Base-by-base conservation (phyloP, 2,329 filamentous ascomycete genomes). In the Macrophomina pseudophaseolina region DNA sequence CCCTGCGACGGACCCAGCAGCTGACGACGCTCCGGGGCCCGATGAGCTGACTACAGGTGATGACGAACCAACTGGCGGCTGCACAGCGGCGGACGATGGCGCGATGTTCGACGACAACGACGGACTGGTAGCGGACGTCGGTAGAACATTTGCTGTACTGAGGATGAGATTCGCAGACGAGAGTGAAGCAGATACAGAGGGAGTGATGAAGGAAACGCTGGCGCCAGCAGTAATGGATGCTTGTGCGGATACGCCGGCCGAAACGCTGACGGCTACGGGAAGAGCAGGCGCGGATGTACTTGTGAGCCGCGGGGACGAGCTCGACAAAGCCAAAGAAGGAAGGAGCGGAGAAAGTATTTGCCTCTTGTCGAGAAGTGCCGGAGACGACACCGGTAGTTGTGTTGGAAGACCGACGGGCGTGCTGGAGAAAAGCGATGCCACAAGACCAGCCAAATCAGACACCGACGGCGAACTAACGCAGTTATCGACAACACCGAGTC, bases 211-310 rank as follows among this genome's bases (percentile, higher is more conserved):
- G n/a, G 52, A 58, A 11, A 65, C n/a, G 18, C 63, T 38, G 23
- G 33, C 40, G 28, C 18, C 30, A 12, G 44, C 32, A 7, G 8
- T 23, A 32, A 28, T 42, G 3, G 63, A 58, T 9, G 35, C 32
- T 18, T 56, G 51, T n/a, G 58, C 52, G 2, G 63, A 40, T 2
- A 58, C 32, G 18, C 11, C 28, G 30, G 35, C 28, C n/a, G 63
- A 58, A 56, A 23, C 63, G 49, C 40, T 65, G 5, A 56, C 52
- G 33, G 58, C 58, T 51, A 62, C 23, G 16, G 52, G 52, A 42
- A 16, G 40, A 5, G 28, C 16, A 23, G 56, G 56, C 14, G n/a
- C 7, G 8, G 58, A 28, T n/a, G 49, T 7, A 11, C 40, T 38
- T 9, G 52, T n/a, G 23, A 42, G 3, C 35, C 18, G 23, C 14